A percentile compares a stretch with the other conserved stretches of the same genome.
These are phyloP conservation scores for Xanthoparmelia taractica DNA, from an alignment of 495 filamentous ascomycete species.

Conservation along the genomic window DNA sequence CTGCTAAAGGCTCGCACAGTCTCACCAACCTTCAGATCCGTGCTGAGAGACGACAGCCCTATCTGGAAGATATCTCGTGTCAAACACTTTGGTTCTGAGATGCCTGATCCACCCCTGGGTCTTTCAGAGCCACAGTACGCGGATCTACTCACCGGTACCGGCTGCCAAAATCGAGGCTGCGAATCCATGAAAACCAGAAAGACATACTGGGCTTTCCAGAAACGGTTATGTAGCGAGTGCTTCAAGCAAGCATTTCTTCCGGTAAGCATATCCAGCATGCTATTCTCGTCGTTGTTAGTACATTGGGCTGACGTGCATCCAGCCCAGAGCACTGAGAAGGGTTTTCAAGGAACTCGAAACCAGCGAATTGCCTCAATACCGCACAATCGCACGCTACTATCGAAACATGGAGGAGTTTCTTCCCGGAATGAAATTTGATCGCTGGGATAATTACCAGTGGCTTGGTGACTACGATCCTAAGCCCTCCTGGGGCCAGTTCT, in stretches of 20 bases:
- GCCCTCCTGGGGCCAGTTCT: constrained; percentile 7
- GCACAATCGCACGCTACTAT: neutral
- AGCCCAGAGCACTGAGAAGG: neutral
- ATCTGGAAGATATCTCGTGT: constrained; percentile 19
- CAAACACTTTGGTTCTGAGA: constrained; percentile 18
- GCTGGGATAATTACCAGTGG: constrained; percentile 24
- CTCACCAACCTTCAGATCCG: constrained; percentile 7
- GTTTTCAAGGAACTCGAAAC: neutral
- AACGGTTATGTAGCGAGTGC: constrained; percentile 22
- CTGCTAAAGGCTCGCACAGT: constrained; percentile 16
- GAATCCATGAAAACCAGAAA: constrained; percentile 19
- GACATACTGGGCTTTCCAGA: constrained; percentile 24
- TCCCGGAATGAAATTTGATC: constrained; percentile 18
- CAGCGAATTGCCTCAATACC: neutral
- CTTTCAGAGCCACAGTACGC: constrained; percentile 23
- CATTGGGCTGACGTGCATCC: neutral
- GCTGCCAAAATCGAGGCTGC: constrained; percentile 22
- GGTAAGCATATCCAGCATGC: constrained; percentile 9
- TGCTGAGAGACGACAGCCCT: neutral
- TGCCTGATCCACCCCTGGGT: constrained; percentile 22
- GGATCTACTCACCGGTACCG: constrained; percentile 18
- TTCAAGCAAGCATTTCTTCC: constrained; percentile 13
- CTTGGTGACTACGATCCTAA: constrained; percentile 8
- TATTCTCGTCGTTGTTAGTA: accelerated
- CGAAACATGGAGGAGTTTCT: constrained; percentile 7